phyloP scores from a whole-genome alignment of 108 stramenopile genomes.

The Bacterosira constricta region DNA sequence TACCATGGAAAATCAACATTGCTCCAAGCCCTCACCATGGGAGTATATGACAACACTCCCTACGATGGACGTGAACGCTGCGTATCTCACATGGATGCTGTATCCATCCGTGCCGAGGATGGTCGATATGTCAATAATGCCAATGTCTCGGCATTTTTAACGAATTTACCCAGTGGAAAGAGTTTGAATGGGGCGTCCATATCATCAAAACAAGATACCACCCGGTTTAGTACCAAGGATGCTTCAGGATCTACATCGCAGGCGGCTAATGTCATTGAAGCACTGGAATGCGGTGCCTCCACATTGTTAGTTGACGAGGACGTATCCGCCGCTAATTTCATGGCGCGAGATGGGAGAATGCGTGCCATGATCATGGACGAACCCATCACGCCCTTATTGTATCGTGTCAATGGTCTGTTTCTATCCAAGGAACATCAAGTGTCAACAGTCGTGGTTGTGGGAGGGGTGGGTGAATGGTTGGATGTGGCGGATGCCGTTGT shows the following conservation, averaged over 20 bases:
- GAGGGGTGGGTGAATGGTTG: constrained; percentile 97
- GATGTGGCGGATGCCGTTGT: constrained; percentile 92
- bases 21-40: constrained; percentile 70
- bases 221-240: constrained; percentile 80
- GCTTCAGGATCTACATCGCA: constrained; percentile 93
- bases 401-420: constrained; percentile 85
- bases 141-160: constrained; percentile 92
- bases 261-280: constrained; percentile 92
- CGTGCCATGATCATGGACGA: constrained; percentile 91
- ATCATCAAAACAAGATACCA: constrained; percentile 51
- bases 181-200: constrained; percentile 16
- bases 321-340: constrained; percentile 95
- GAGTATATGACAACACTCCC: constrained; percentile 92
- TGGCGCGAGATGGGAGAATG: constrained; percentile 95
- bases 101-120: constrained; percentile 93
- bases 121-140: constrained; percentile 87
- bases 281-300: constrained; percentile 83
- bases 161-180: constrained; percentile 71
- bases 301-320: constrained; percentile 94
- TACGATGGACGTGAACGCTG: constrained; percentile 92
- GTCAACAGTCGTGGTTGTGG: constrained; percentile 94
- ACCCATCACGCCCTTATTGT: constrained; percentile 93
- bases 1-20: constrained; percentile 98
- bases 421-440: constrained; percentile 63
- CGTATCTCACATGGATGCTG: constrained; percentile 75